Conservation (phyloP, 306 rosid species). For the Castanea crenata region DNA sequence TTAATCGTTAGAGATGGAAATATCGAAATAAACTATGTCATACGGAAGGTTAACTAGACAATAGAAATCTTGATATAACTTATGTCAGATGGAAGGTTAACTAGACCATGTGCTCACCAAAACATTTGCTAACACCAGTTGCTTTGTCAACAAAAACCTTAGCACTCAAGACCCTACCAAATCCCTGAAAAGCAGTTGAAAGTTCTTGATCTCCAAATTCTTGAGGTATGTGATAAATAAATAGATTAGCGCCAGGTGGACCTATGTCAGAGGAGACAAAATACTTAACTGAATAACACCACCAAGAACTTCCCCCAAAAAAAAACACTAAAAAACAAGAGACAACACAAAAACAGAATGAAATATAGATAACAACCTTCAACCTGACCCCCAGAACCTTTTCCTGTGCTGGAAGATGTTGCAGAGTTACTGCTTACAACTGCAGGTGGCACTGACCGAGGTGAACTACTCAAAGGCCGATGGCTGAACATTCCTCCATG, state of each 20-base stretch:
- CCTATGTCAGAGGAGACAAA: slow-evolving; percentile 53
- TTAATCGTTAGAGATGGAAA: slow-evolving; percentile 4
- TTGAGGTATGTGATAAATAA: slow-evolving; percentile 99
- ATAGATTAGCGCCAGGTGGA: slow-evolving; percentile 96
- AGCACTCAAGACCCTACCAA: slow-evolving; percentile 92
- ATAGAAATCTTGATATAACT: slow-evolving; percentile 18
- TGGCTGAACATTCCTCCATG: slow-evolving; percentile 75
- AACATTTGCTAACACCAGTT: slow-evolving; percentile 97
- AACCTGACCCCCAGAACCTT: slow-evolving; percentile 69
- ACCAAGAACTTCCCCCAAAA: slow-evolving; percentile 3
- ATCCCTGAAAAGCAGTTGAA: slow-evolving; percentile 79
- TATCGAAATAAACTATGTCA: slow-evolving; percentile 11
- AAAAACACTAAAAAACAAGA: not conserved
- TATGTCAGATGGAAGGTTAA: slow-evolving; percentile 19
- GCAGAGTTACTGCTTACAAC: slow-evolving; percentile 50
- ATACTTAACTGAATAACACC: slow-evolving; percentile 27
- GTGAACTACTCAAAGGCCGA: slow-evolving; percentile 65
- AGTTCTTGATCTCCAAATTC: slow-evolving; percentile 93
- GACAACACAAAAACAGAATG: not conserved
- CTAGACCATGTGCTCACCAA: slow-evolving; percentile 57
- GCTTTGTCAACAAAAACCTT: slow-evolving; percentile 98
- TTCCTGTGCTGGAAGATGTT: slow-evolving; percentile 61
- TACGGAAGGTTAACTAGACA: slow-evolving; percentile 15
- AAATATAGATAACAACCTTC: slow-evolving; percentile 66
- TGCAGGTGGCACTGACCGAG: slow-evolving; percentile 65